Percentiles rank a stretch among this genome's conserved stretches.
Conservation (phyloP, 306 rosid species). For the Quillaja saponaria region DNA sequence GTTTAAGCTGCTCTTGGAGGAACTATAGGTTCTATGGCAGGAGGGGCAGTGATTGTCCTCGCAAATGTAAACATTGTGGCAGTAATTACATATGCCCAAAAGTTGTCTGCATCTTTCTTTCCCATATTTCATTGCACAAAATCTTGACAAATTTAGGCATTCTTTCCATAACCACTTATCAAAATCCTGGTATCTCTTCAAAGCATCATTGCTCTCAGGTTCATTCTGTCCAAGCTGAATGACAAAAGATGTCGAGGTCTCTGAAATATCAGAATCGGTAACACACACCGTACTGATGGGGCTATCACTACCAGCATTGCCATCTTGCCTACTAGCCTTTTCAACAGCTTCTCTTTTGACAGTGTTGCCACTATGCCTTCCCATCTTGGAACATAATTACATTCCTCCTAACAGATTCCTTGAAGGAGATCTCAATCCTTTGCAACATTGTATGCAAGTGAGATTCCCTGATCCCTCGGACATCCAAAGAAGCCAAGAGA, state of each 20-base stretch:
- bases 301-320: slow-evolving; percentile 33
- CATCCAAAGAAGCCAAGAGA: slow-evolving; percentile 64
- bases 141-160: slow-evolving; percentile 47
- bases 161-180: slow-evolving; percentile 74
- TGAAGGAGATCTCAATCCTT: slow-evolving; percentile 54
- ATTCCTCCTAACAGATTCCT: slow-evolving; percentile 52
- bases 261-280: slow-evolving; percentile 45
- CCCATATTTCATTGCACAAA: slow-evolving; percentile 53
- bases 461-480: slow-evolving; percentile 76
- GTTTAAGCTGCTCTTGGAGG: slow-evolving; percentile 33
- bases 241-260: slow-evolving; percentile 56
- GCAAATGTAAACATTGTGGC: slow-evolving; percentile 43
- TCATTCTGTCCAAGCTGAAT: slow-evolving; percentile 60
- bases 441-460: slow-evolving; percentile 67
- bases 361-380: slow-evolving; percentile 38
- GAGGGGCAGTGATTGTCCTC: slow-evolving; percentile 46
- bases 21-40: slow-evolving; percentile 42
- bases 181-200: slow-evolving; percentile 65
- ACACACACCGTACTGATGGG: slow-evolving; percentile 37
- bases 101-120: slow-evolving; percentile 49
- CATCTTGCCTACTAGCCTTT: slow-evolving; percentile 34
- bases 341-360: slow-evolving; percentile 36
- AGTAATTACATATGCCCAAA: slow-evolving; percentile 51
- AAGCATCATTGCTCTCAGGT: slow-evolving; percentile 47
- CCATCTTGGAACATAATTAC: slow-evolving; percentile 17